Conservation (phyloP, 2,329 filamentous ascomycete genomes). For the Endoconidiophora polonica region DNA sequence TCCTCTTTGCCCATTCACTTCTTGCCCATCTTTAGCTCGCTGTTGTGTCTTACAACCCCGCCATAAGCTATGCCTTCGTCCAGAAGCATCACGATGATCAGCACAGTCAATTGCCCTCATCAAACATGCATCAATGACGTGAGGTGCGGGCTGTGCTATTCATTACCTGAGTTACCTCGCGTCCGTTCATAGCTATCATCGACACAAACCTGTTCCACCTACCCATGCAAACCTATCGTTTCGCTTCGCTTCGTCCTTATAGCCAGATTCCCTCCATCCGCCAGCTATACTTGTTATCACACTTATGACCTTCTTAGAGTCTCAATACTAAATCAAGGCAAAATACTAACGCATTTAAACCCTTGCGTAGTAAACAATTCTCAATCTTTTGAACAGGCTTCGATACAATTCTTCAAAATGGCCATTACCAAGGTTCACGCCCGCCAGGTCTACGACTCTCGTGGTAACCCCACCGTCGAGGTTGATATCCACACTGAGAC, state of each 20-base stretch:
- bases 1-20: conserved; percentile 5
- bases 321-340: not conserved
- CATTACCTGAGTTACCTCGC: too few relatives aligned
- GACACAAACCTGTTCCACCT: not conserved
- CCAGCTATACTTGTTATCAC: not conserved
- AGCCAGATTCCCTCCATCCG: not conserved
- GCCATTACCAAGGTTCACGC: conserved; percentile 79
- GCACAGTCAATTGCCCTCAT: too few relatives aligned
- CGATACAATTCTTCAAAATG: conserved; percentile 42
- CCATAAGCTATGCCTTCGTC: not conserved
- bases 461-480: conserved; percentile 93
- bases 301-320: not conserved
- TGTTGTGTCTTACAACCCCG: not conserved
- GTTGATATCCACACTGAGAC: conserved; percentile 87
- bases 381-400: conserved; percentile 9
- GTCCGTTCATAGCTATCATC: not conserved
- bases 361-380: conserved; percentile 5
- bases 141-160: too few relatives aligned
- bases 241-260: not conserved
- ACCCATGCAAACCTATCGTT: not conserved
- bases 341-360: conserved; percentile 13
- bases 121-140: too few relatives aligned
- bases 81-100: not conserved
- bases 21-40: not conserved
- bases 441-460: conserved; percentile 96